Evolutionary conservation across 1,284 basidiomycete genomes (phyloP), one percentile per base, ranked within the genome.

Genomic region (Pisolithus thermaeus): DNA sequence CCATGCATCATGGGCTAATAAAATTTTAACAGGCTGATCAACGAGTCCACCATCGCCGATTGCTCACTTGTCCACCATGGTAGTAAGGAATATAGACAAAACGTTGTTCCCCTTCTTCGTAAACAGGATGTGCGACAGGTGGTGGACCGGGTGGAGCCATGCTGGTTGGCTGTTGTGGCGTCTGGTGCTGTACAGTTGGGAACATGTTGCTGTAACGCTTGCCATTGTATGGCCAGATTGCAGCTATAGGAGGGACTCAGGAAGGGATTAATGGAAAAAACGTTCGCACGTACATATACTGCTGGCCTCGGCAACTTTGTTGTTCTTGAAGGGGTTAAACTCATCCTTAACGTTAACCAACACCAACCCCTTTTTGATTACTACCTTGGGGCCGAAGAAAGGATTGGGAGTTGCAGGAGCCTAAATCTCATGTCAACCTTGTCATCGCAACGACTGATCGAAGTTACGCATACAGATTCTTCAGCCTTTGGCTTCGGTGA

Each of bases 281-380:
- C 40, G 40, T 46, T 16, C n/a, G 28, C 20, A 78, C 89, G 60
- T 64, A 92, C 91, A 71, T 57, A 92, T 78, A 59, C 80, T 76
- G 23, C 79, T 71, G 11, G 92, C 82, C 53, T 90, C 87, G 7
- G 77, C 79, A 50, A 92, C 83, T 69, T 92, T 92, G 65, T 79
- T 80, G 61, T 84, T 81, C 71, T 93, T 92, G 77, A 92, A 95
- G 25, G 93, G 91, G 70, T 94, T 96, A 68, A 97, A 97, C 62
- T 97, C 94, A 60, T 95, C 90, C 70, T 93, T 90, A 61, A 93
- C 78, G 64, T 92, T 87, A 41, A 92, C 82, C 20, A 79, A 73
- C 6, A 74, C 74, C 20, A 79, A 73, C 6, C 74, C 74, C 70
- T 88, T 87, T 76, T 92, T 91, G 66, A 87, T 14, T 12, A 35